These are phyloP conservation scores for Tricholoma matsutake DNA, from an alignment of 768 basidiomycete genomes.

Conservation along the genomic window DNA sequence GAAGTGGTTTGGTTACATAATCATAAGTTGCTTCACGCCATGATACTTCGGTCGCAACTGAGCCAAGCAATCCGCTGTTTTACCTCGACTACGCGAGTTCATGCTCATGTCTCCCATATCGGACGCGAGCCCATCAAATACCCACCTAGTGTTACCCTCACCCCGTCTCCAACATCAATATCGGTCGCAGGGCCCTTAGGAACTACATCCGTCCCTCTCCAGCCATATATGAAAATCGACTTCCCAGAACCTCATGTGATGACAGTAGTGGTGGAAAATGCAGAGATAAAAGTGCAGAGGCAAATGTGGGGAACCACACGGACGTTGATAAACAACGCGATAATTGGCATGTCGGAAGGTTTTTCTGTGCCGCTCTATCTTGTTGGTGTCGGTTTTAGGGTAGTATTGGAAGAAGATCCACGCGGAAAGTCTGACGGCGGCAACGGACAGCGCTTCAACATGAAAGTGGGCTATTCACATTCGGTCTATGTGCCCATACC, in stretches of 20 bases:
- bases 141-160: conserved; percentile 41
- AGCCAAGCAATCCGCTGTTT: conserved; percentile 39
- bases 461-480: conserved; percentile 94
- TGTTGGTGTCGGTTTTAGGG: conserved; percentile 95
- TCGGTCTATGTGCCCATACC: conserved; percentile 83
- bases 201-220: conserved; percentile 43
- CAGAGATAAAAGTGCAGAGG: conserved; percentile 71
- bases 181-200: conserved; percentile 47
- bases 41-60: conserved; percentile 35
- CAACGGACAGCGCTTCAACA: conserved; percentile 68
- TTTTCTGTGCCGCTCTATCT: conserved; percentile 82
- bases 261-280: conserved; percentile 59
- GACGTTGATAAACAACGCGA: conserved; percentile 85
- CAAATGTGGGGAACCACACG: conserved; percentile 96
- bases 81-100: conserved; percentile 46
- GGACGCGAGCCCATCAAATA: conserved; percentile 56
- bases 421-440: conserved; percentile 54
- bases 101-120: conserved; percentile 62
- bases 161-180: conserved; percentile 36
- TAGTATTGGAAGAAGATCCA: conserved; percentile 78
- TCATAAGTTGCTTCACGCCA: conserved; percentile 13
- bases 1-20: conserved; percentile 8
- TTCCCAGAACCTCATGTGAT: conserved; percentile 37
- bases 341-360: conserved; percentile 86
- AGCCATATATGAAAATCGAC: conserved; percentile 44